Evolutionary conservation across 352 stramenopile species (phyloP), one percentile per base, ranked within the genome.

Genomic region (Sclerospora graminicola): DNA sequence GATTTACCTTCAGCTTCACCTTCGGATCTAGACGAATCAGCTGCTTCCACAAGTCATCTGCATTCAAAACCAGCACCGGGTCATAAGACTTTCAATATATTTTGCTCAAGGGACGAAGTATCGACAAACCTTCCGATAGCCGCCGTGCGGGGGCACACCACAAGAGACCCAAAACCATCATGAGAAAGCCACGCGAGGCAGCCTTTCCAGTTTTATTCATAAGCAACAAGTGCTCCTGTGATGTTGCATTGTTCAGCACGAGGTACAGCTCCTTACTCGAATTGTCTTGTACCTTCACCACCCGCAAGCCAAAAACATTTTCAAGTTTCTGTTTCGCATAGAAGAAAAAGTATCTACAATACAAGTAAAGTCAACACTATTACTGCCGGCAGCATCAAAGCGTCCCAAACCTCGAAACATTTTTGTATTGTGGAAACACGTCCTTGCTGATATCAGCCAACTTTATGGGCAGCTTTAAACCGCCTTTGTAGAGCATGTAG

Each of bases 401-500:
- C 21, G 21, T 26, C 6, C 21, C 21, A 7, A 27, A 84, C 65
- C 75, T 56, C 8, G 72, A 86, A 6, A 85, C 66, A 43, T 79
- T 91, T 57, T 83, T 86, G 55, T 89, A 74, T 51, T 82, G 74
- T 9, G 70, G 69, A 21, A 76, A 89, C 24, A 91, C 75, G 1
- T 88, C 80, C 45, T 89, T 91, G 60, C 67, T 85, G 45, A 91
- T 85, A 49, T 91, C 80, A 28, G 41, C 51, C 31, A 91, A 88
- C 44, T 78, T 81, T 49, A 91, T 82, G 1, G 76, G 72, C 33
- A 82, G 62, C 52, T 89, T 87, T 16, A 82, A 45, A 8, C 68
- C 76, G 26, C 69, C 77, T 45, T 88, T 91, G 77, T 91, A 91
- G 27, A 91, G 60, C 58, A 91, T 69, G 46, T 88, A 91, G 24